These are phyloP conservation scores for Fusarium xyrophilum DNA, from an alignment of 2,329 filamentous ascomycete species.

Conservation along the genomic window DNA sequence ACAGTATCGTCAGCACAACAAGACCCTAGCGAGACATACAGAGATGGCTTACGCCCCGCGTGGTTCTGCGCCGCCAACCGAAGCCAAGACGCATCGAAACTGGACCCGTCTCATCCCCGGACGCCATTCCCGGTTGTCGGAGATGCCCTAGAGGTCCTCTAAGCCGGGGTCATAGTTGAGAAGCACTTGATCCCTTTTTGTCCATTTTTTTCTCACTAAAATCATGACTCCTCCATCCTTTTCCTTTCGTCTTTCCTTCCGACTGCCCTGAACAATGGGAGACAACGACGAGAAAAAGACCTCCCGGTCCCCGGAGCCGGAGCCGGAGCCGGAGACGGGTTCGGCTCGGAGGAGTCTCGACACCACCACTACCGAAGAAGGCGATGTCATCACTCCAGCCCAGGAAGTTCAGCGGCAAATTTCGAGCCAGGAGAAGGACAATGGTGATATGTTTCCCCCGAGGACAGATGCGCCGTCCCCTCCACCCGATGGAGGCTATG, in stretches of 20 bases:
- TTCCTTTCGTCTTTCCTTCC: neutral
- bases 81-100: slow-evolving; percentile 17
- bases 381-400: slow-evolving; percentile 30
- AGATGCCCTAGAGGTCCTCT: slow-evolving; percentile 5
- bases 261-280: slow-evolving; percentile 12
- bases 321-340: slow-evolving; percentile 17
- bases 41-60: slow-evolving; percentile 10
- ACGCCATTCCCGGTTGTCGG: slow-evolving; percentile 34
- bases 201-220: slow-evolving; percentile 11
- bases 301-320: slow-evolving; percentile 9
- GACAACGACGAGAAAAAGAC: slow-evolving; percentile 34
- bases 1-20: neutral
- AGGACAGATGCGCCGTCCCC: slow-evolving; percentile 36
- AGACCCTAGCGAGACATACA: neutral
- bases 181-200: slow-evolving; percentile 14
- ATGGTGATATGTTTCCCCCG: slow-evolving; percentile 15
- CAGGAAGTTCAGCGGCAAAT: slow-evolving; percentile 8
- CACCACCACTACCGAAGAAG: slow-evolving; percentile 33
- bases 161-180: slow-evolving; percentile 23
- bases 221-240: slow-evolving; percentile 15
- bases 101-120: slow-evolving; percentile 33
- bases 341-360: slow-evolving; percentile 22
- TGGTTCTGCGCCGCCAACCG: slow-evolving; percentile 30
- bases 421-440: slow-evolving; percentile 16
- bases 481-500: slow-evolving; percentile 67